Percentiles rank a stretch among this genome's conserved stretches.
Conservation (phyloP, 495 filamentous ascomycete species). For the Daldinia vernicosa region DNA sequence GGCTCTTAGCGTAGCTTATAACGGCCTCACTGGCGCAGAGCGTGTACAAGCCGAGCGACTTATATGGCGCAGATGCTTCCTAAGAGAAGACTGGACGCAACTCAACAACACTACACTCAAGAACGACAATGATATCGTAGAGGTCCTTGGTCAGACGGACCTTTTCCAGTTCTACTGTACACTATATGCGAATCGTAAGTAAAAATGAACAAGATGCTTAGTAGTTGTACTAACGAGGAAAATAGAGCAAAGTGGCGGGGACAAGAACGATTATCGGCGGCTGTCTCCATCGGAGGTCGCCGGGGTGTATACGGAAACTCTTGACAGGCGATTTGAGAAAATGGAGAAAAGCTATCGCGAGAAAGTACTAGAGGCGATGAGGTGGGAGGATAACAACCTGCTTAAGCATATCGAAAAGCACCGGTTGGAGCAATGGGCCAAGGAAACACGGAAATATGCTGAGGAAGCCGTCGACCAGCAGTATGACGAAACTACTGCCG, state of each 20-base stretch:
- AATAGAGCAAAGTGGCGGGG: constrained; percentile 35
- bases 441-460: constrained; percentile 56
- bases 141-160: constrained; percentile 57
- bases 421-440: constrained; percentile 69
- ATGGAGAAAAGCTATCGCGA: constrained; percentile 58
- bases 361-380: constrained; percentile 62
- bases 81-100: constrained; percentile 78
- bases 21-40: constrained; percentile 61
- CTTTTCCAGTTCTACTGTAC: constrained; percentile 61
- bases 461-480: constrained; percentile 46
- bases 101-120: constrained; percentile 65
- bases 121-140: constrained; percentile 57
- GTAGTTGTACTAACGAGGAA: constrained; percentile 23
- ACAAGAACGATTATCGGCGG: constrained; percentile 34
- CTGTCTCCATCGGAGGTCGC: constrained; percentile 60
- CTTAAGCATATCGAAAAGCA: constrained; percentile 64
- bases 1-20: constrained; percentile 72
- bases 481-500: constrained; percentile 41
- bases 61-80: constrained; percentile 84
- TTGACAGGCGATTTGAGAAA: constrained; percentile 63
- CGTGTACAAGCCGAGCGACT: constrained; percentile 69
- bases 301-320: constrained; percentile 60
- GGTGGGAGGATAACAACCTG: constrained; percentile 63
- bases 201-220: neutral
- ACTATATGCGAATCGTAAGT: constrained; percentile 56